phyloP scores from a whole-genome alignment of 2,329 filamentous ascomycete species.

The Phaeomoniella chlamydospora region DNA sequence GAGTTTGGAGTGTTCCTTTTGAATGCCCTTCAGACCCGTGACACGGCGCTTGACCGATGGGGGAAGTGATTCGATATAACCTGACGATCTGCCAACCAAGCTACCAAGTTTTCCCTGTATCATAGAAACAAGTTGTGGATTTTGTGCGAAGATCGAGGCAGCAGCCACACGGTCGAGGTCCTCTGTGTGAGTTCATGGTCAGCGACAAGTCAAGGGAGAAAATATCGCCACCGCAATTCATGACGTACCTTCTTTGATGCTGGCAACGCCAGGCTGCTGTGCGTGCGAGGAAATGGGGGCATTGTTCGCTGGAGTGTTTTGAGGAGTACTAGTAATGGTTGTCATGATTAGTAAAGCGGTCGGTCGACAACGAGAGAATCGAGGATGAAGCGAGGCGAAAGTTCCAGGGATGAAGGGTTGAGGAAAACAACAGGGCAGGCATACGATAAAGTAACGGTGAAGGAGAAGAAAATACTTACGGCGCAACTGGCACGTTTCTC shows the following conservation, averaged over 20 bases:
- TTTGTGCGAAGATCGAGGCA: slow-evolving; percentile 86
- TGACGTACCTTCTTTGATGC: slow-evolving; percentile 85
- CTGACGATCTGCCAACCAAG: slow-evolving; percentile 87
- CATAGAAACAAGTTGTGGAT: slow-evolving; percentile 89
- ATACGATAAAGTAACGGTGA: no score
- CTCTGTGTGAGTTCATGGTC: slow-evolving; percentile 41
- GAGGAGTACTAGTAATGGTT: slow-evolving; percentile 61
- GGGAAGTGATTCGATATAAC: slow-evolving; percentile 94
- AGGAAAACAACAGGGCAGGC: neutral
- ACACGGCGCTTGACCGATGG: slow-evolving; percentile 81
- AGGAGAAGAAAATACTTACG: no score
- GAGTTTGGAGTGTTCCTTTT: slow-evolving; percentile 97
- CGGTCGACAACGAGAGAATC: no score
- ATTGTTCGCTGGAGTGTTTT: slow-evolving; percentile 92
- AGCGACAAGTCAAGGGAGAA: slow-evolving; percentile 4
- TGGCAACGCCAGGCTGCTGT: slow-evolving; percentile 83
- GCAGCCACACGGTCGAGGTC: slow-evolving; percentile 76
- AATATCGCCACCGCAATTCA: neutral
- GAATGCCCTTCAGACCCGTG: slow-evolving; percentile 88
- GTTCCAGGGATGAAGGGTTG: neutral
- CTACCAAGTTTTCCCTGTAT: slow-evolving; percentile 92
- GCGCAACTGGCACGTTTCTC: slow-evolving; percentile 40
- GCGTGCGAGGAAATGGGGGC: slow-evolving; percentile 96
- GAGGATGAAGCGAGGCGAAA: neutral
- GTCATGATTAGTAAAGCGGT: slow-evolving; percentile 13